Evolutionary conservation across 192 early-diverging fungal species (phyloP), one percentile per base, ranked within the genome.

Genomic region (Coemansia sp.): DNA sequence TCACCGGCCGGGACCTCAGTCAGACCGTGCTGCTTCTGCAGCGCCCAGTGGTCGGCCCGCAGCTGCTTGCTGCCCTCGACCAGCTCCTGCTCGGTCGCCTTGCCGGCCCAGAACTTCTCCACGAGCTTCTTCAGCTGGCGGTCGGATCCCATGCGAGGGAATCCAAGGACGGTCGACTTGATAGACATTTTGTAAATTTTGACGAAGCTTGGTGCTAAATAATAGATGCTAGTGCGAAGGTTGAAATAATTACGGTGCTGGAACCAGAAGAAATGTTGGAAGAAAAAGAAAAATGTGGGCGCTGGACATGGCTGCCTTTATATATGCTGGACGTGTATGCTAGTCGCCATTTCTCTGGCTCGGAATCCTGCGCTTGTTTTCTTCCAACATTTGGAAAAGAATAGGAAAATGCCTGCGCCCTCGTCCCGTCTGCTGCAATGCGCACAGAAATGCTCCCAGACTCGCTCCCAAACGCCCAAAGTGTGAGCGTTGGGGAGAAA

Each of bases 91-190:
- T 89, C 85, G 48, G 85, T 81, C 67, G 90, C 72, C 89, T 97
- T 97, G 67, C 88, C 89, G 25, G 82, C 69, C 96, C 96, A 98
- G 87, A 90, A 98, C 54, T 71, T 74, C 84, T 98, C 96, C 64
- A 98, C 90, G 52, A 92, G 87, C 78, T 91, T 93, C 88, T 98
- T 98, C 68, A 97, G 89, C 80, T 97, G 89, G 63, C 96, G 92
- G 81, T 98, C 90, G 66, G 89, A 90, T 50, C 94, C 94, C 83
- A 96, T 90, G 74, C 93, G 91, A 40, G 94, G 94, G 83, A 95
- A 96, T 57, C 94, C 94, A 56, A 89, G 81, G 34, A 83, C 75
- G 36, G 74, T 80, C 54, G 77, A 80, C 77, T 80, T 80, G 71
- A 79, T 56, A 52, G 68, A 72, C 66, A 75, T 75, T 59, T 64